phyloP scores from a whole-genome alignment of 345 rosid genomes.

The Linum lewisii region DNA sequence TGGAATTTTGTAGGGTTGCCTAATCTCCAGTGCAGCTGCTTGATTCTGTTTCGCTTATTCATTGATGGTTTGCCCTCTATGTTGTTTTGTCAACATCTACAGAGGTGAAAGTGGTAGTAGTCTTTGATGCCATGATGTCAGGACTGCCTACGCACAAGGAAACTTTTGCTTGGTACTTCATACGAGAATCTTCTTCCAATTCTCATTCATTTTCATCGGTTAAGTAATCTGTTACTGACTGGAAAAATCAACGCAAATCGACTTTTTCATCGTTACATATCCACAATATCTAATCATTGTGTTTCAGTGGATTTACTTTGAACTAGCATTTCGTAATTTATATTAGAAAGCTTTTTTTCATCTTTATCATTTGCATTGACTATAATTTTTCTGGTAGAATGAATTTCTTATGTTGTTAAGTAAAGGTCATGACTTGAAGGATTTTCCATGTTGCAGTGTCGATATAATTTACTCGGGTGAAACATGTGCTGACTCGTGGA shows the following conservation, averaged over 20 bases:
- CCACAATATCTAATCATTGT: not conserved
- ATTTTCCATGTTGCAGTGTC: constrained; percentile 42
- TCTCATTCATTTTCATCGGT: not conserved
- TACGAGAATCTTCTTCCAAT: not conserved
- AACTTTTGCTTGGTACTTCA: constrained; percentile 54
- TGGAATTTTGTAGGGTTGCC: not conserved
- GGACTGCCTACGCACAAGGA: constrained; percentile 88
- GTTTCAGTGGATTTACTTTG: not conserved
- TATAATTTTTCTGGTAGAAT: not conserved
- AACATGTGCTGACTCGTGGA: constrained; percentile 89
- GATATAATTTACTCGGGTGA: constrained; percentile 75
- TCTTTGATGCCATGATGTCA: constrained; percentile 93
- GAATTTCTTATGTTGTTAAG: not conserved
- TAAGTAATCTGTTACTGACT: not conserved
- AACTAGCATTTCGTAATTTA: not conserved
- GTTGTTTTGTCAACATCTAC: constrained; percentile 21
- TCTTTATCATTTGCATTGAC: not conserved
- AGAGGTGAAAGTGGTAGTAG: constrained; percentile 93
- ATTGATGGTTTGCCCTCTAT: constrained; percentile 10
- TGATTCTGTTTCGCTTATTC: not conserved
- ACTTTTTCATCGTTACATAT: not conserved
- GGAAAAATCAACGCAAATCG: not conserved
- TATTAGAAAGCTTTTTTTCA: too few relatives aligned
- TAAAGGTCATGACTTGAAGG: constrained; percentile 3
- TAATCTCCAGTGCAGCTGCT: not conserved